Conservation (phyloP, 2,329 filamentous ascomycete species). For the Penicillium nordicum region DNA sequence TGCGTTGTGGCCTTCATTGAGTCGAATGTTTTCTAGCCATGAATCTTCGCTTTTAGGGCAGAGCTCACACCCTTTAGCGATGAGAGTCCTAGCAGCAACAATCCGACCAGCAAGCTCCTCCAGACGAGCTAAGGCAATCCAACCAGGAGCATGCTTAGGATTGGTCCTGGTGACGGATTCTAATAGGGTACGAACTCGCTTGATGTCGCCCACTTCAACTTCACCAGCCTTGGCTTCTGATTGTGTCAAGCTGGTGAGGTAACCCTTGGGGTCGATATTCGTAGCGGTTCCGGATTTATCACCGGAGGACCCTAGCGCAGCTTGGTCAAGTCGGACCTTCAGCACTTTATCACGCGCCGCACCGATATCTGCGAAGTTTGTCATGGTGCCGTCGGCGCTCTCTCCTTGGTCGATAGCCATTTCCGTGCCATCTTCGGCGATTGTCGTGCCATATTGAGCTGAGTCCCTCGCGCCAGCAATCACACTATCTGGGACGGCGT, state of each 20-base stretch:
- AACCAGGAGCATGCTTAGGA: slow-evolving; percentile 87
- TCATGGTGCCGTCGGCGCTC: slow-evolving; percentile 78
- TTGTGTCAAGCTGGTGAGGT: slow-evolving; percentile 85
- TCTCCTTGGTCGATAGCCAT: slow-evolving; percentile 47
- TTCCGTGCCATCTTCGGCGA: slow-evolving; percentile 72
- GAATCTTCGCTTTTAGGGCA: slow-evolving; percentile 93
- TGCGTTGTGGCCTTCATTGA: slow-evolving; percentile 89
- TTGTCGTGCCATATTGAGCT: slow-evolving; percentile 78
- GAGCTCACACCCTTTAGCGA: slow-evolving; percentile 80
- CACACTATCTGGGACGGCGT: slow-evolving; percentile 95
- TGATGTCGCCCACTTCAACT: slow-evolving; percentile 87
- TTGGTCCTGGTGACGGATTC: slow-evolving; percentile 98
- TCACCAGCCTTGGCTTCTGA: slow-evolving; percentile 75
- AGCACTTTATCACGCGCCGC: slow-evolving; percentile 94
- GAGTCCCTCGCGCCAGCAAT: slow-evolving; percentile 79
- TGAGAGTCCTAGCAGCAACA: slow-evolving; percentile 82
- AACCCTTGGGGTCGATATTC: slow-evolving; percentile 91
- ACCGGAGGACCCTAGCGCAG: slow-evolving; percentile 67
- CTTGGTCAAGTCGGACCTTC: slow-evolving; percentile 88
- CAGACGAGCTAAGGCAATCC: slow-evolving; percentile 89
- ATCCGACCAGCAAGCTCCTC: slow-evolving; percentile 92
- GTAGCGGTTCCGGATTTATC: slow-evolving; percentile 78
- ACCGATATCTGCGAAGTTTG: slow-evolving; percentile 96
- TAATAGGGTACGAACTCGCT: slow-evolving; percentile 85
- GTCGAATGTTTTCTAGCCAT: slow-evolving; percentile 91